These are phyloP conservation scores for Corylus americana DNA, from an alignment of 306 rosid genomes.

Conservation along the genomic window DNA sequence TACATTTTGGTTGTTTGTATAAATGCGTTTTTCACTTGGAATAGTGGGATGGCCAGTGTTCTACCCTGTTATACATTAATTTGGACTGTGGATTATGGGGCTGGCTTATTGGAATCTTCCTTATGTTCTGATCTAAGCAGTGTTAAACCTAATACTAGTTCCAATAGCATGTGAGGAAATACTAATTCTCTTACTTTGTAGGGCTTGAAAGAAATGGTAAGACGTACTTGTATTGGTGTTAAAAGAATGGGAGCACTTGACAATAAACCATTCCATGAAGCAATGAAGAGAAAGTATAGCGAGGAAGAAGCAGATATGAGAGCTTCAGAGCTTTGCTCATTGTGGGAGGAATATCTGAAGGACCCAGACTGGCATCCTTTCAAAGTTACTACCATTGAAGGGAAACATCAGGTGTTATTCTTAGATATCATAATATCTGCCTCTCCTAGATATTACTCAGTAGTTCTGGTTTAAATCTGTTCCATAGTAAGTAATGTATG, in stretches of 20 bases:
- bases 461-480: slow-evolving; percentile 18
- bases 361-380: slow-evolving; percentile 98
- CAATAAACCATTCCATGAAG: slow-evolving; percentile 68
- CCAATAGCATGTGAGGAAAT: slow-evolving; percentile 2
- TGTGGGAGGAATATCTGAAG: slow-evolving; percentile 91
- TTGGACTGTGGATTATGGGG: not conserved
- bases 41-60: not conserved
- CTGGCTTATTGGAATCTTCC: not conserved
- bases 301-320: slow-evolving; percentile 77
- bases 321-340: slow-evolving; percentile 82
- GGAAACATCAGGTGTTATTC: slow-evolving; percentile 54
- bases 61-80: not conserved
- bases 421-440: slow-evolving; percentile 16
- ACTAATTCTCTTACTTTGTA: slow-evolving; percentile 34
- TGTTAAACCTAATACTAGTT: slow-evolving; percentile 5
- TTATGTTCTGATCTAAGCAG: not conserved
- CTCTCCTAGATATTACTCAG: slow-evolving; percentile 8
- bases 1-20: not conserved
- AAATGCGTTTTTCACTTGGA: not conserved
- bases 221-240: slow-evolving; percentile 52
- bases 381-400: slow-evolving; percentile 50
- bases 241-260: slow-evolving; percentile 98
- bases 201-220: slow-evolving; percentile 65
- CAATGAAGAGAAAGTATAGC: slow-evolving; percentile 69
- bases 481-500: not conserved